These are phyloP conservation scores for Monosporascus sp. DNA, from an alignment of 2,329 filamentous ascomycete genomes.

Conservation along the genomic window DNA sequence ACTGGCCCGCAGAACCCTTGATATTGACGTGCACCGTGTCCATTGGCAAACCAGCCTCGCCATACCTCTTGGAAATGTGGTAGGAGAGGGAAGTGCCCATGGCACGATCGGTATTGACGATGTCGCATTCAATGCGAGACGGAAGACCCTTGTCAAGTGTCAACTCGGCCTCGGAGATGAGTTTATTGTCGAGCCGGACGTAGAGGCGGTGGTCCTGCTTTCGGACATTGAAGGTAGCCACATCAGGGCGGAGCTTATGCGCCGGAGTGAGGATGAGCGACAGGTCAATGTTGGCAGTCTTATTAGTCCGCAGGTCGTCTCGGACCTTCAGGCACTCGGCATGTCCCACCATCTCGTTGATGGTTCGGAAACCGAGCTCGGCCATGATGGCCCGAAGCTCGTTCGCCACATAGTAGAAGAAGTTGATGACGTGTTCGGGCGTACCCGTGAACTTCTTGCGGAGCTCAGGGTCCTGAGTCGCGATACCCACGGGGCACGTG, in stretches of 20 bases:
- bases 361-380: constrained; percentile 85
- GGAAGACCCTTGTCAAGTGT: constrained; percentile 92
- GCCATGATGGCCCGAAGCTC: constrained; percentile 97
- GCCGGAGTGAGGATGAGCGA: constrained; percentile 90
- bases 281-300: constrained; percentile 89
- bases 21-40: constrained; percentile 96
- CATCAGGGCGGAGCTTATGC: constrained; percentile 90
- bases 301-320: constrained; percentile 80
- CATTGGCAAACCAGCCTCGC: constrained; percentile 80
- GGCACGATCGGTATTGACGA: constrained; percentile 93
- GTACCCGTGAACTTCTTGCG: constrained; percentile 90
- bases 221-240: constrained; percentile 94
- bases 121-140: constrained; percentile 88
- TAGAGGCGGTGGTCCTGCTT: constrained; percentile 96
- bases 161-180: constrained; percentile 91
- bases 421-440: constrained; percentile 96
- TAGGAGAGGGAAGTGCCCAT: constrained; percentile 93
- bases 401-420: constrained; percentile 97
- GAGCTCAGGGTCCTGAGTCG: constrained; percentile 90
- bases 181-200: constrained; percentile 90
- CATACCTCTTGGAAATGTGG: constrained; percentile 89
- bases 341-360: constrained; percentile 96
- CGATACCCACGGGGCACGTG: constrained; percentile 87
- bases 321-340: constrained; percentile 82
- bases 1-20: constrained; percentile 93